A percentile compares a stretch with the other conserved stretches of the same genome.
These are phyloP conservation scores for Epichloe festucae DNA, from an alignment of 2,329 filamentous ascomycete species.

Conservation along the genomic window DNA sequence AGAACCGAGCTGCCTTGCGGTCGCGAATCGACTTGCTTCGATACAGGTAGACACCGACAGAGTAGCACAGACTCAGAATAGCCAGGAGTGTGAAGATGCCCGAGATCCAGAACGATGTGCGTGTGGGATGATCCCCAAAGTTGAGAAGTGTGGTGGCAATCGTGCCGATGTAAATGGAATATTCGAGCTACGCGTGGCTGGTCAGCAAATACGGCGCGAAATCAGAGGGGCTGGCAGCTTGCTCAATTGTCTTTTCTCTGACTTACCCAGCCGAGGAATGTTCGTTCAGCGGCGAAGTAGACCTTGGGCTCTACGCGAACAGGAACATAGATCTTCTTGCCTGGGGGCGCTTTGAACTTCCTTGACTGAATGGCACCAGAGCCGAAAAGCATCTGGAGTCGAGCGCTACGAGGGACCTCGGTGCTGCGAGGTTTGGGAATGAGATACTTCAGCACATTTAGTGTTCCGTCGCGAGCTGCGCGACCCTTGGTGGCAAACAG, in stretches of 20 bases:
- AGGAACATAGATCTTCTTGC: slow-evolving; percentile 90
- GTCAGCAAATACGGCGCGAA: slow-evolving; percentile 10
- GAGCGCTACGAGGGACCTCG: slow-evolving; percentile 44
- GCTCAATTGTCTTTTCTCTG: not conserved
- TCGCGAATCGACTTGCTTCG: slow-evolving; percentile 74
- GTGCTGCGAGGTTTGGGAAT: slow-evolving; percentile 42
- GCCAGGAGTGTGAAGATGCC: slow-evolving; percentile 76
- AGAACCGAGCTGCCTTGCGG: slow-evolving; percentile 75
- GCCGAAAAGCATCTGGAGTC: slow-evolving; percentile 40
- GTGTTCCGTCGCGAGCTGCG: slow-evolving; percentile 27
- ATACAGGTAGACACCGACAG: slow-evolving; percentile 75
- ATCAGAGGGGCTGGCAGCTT: not conserved
- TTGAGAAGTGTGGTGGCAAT: slow-evolving; percentile 77
- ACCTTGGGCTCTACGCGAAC: slow-evolving; percentile 96
- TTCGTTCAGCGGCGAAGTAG: slow-evolving; percentile 90
- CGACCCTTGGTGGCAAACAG: slow-evolving; percentile 36
- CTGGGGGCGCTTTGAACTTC: slow-evolving; percentile 60
- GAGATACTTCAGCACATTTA: slow-evolving; percentile 34
- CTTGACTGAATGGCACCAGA: slow-evolving; percentile 40
- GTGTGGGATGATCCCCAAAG: slow-evolving; percentile 50
- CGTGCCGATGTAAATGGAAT: slow-evolving; percentile 83
- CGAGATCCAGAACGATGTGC: slow-evolving; percentile 52
- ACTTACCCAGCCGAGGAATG: slow-evolving; percentile 83
- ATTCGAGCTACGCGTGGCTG: slow-evolving; percentile 55
- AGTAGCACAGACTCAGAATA: slow-evolving; percentile 66